Conservation (phyloP, 1,284 basidiomycete species). For the Gymnopus androsaceus region DNA sequence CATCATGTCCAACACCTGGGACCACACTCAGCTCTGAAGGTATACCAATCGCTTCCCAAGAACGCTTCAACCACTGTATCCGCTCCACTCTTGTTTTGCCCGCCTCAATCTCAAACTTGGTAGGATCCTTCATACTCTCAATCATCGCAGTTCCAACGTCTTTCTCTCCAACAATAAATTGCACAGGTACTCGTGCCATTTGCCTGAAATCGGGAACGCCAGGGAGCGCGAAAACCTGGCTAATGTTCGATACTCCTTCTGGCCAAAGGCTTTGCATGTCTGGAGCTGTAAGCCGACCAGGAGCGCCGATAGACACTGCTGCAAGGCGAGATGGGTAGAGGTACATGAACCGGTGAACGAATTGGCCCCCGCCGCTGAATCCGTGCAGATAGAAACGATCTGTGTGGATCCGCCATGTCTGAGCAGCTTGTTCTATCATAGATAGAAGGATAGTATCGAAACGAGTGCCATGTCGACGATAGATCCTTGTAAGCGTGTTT, state of each 20-base stretch:
- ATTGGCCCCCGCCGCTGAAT: slow-evolving; percentile 29
- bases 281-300: slow-evolving; percentile 27
- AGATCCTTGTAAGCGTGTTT: slow-evolving; percentile 26
- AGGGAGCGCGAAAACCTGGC: slow-evolving; percentile 12
- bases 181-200: slow-evolving; percentile 21
- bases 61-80: slow-evolving; percentile 12
- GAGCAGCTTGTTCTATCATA: slow-evolving; percentile 26
- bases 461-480: slow-evolving; percentile 23
- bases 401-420: slow-evolving; percentile 21
- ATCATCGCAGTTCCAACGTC: slow-evolving; percentile 21
- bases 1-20: slow-evolving; percentile 20
- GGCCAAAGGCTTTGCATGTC: slow-evolving; percentile 22
- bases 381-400: slow-evolving; percentile 26
- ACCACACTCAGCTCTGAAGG: slow-evolving; percentile 12
- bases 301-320: slow-evolving; percentile 26
- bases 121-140: slow-evolving; percentile 11
- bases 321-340: slow-evolving; percentile 23
- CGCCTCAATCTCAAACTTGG: slow-evolving; percentile 17
- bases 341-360: slow-evolving; percentile 29
- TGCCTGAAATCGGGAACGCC: slow-evolving; percentile 9
- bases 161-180: slow-evolving; percentile 26
- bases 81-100: slow-evolving; percentile 20
- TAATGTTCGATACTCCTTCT: slow-evolving; percentile 19
- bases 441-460: slow-evolving; percentile 26
- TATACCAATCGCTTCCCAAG: slow-evolving; percentile 13